These are phyloP conservation scores for Wolfiporia cocos DNA, from an alignment of 1,284 basidiomycete species.

Conservation along the genomic window DNA sequence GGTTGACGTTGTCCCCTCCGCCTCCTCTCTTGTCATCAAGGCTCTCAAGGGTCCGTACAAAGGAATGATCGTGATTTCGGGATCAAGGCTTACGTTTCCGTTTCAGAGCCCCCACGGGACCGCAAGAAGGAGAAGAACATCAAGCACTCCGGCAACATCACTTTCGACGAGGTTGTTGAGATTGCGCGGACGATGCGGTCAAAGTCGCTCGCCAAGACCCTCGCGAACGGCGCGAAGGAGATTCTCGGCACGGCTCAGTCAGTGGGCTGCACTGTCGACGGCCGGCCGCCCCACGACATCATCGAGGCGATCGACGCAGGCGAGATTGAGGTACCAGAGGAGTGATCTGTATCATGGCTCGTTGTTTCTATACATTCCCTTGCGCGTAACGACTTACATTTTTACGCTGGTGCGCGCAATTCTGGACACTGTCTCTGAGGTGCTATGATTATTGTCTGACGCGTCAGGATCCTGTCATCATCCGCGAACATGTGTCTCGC, in stretches of 20 bases:
- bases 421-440: neutral
- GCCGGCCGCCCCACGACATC: slow-evolving; percentile 89
- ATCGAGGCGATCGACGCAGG: slow-evolving; percentile 96
- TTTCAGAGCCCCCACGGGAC: slow-evolving; percentile 94
- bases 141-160: slow-evolving; percentile 94
- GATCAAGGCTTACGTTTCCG: too few relatives aligned
- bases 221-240: slow-evolving; percentile 91
- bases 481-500: neutral
- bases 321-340: slow-evolving; percentile 91
- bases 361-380: neutral
- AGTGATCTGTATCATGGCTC: slow-evolving; percentile 40
- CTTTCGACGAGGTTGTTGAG: slow-evolving; percentile 93
- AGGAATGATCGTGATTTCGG: too few relatives aligned
- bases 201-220: slow-evolving; percentile 93
- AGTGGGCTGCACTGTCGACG: slow-evolving; percentile 96
- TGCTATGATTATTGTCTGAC: neutral
- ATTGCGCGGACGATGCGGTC: slow-evolving; percentile 95
- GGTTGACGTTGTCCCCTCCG: slow-evolving; percentile 96
- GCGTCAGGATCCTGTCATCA: neutral
- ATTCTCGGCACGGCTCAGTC: slow-evolving; percentile 92
- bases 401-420: neutral
- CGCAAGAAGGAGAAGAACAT: slow-evolving; percentile 99
- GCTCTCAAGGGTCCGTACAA: slow-evolving; percentile 88
- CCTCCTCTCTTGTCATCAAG: slow-evolving; percentile 96
- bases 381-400: too few relatives aligned